A percentile compares a stretch with the other conserved stretches of the same genome.
These are phyloP conservation scores for Cryptococcus amylolentus DNA, from an alignment of 1,284 basidiomycete genomes.

Conservation along the genomic window DNA sequence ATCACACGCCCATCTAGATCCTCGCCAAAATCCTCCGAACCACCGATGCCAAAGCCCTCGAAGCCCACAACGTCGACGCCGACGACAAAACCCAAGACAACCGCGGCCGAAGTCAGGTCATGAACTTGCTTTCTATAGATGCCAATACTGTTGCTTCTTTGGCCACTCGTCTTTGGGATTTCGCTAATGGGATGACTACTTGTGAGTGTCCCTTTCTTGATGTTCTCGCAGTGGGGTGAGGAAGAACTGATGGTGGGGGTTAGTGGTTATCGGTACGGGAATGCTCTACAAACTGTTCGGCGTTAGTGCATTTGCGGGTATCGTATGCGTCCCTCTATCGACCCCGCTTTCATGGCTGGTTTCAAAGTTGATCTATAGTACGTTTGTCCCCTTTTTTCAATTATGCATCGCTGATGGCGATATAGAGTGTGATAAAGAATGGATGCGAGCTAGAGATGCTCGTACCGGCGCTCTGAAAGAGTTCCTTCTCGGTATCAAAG, in stretches of 20 bases:
- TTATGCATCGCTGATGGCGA: conserved; percentile 2
- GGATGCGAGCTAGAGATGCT: conserved; percentile 38
- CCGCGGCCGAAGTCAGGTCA: conserved; percentile 39
- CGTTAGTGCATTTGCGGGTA: conserved; percentile 39
- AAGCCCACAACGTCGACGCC: conserved; percentile 35
- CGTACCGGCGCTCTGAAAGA: conserved; percentile 45
- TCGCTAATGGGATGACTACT: conserved; percentile 37
- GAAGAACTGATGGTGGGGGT: background rate
- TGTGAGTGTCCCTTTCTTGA: conserved; percentile 21
- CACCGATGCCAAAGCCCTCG: conserved; percentile 42
- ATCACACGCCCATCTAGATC: conserved; percentile 21
- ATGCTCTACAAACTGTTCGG: conserved; percentile 47
- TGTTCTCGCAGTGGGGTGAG: too few relatives aligned
- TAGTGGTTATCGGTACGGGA: conserved; percentile 36
- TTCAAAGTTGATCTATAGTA: conserved; percentile 38
- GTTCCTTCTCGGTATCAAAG: conserved; percentile 43
- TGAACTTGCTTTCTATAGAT: conserved; percentile 48
- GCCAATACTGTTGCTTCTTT: conserved; percentile 31
- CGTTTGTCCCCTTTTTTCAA: conserved; percentile 4
- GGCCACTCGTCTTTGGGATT: conserved; percentile 34
- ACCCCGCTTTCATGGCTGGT: conserved; percentile 31
- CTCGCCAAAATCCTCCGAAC: conserved; percentile 44
- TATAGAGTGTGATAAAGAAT: conserved; percentile 40
- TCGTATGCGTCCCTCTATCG: conserved; percentile 37
- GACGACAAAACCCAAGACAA: conserved; percentile 22